phyloP scores from a whole-genome alignment of 345 rosid genomes.

The Ceriops tagal region DNA sequence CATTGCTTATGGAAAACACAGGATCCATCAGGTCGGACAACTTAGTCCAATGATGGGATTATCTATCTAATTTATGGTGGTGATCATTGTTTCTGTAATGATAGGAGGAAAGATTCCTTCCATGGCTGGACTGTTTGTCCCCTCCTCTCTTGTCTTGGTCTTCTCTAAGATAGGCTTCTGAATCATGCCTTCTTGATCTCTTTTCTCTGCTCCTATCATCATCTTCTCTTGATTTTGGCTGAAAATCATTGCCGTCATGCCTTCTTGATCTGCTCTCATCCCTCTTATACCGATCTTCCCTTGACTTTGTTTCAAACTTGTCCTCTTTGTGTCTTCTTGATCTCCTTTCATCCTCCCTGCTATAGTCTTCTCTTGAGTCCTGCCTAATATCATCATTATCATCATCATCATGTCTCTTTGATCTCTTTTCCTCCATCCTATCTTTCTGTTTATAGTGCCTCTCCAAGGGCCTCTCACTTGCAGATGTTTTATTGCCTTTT shows the following conservation, averaged over 20 bases:
- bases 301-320: constrained; percentile 15
- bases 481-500: constrained; percentile 36
- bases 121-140: constrained; percentile 13
- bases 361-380: constrained; percentile 12
- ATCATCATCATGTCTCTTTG: constrained; percentile 21
- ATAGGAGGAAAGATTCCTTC: constrained; percentile 31
- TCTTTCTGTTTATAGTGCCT: constrained; percentile 11
- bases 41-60: background rate
- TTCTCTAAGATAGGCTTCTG: constrained; percentile 30
- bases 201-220: constrained; percentile 31
- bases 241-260: constrained; percentile 8
- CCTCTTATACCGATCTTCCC: constrained; percentile 13
- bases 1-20: too few relatives aligned
- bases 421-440: constrained; percentile 11
- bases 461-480: constrained; percentile 12
- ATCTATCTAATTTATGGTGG: constrained; percentile 25
- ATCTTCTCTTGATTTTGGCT: constrained; percentile 21
- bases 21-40: too few relatives aligned
- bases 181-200: constrained; percentile 38
- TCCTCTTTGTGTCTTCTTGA: constrained; percentile 22
- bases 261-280: constrained; percentile 12
- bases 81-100: constrained; percentile 23
- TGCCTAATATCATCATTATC: background rate
- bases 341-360: constrained; percentile 34
- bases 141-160: constrained; percentile 28